Conservation (phyloP, 495 filamentous ascomycete genomes). For the Penicillium pulvis region DNA sequence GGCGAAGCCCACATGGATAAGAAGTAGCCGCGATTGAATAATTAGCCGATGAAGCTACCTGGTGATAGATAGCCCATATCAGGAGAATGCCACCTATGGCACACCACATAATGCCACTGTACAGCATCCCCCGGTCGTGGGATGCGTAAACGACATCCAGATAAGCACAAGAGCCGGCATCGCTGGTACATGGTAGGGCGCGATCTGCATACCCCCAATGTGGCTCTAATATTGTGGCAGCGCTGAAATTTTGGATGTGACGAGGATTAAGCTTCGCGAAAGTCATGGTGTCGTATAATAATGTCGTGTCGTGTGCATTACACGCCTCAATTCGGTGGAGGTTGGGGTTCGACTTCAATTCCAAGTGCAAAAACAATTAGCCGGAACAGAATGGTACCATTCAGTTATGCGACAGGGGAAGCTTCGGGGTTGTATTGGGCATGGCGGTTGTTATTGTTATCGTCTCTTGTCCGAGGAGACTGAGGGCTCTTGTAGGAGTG, state of each 20-base stretch:
- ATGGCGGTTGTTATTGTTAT: neutral
- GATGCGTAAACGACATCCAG: conserved; percentile 61
- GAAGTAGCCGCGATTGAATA: neutral
- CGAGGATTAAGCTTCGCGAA: conserved; percentile 9
- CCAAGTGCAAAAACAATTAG: neutral
- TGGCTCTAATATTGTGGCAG: conserved; percentile 42
- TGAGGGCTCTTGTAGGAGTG: neutral
- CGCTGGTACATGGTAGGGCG: conserved; percentile 59
- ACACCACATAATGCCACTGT: conserved; percentile 63
- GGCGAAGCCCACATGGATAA: neutral
- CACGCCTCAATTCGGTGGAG: neutral
- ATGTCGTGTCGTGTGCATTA: neutral
- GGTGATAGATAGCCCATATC: conserved; percentile 35
- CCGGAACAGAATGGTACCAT: neutral
- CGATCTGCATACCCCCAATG: conserved; percentile 66
- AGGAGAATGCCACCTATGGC: conserved; percentile 54
- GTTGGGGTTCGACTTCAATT: neutral
- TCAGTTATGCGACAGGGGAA: neutral
- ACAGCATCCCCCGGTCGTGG: conserved; percentile 62
- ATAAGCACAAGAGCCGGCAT: conserved; percentile 63
- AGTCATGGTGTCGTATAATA: neutral
- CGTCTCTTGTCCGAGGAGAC: neutral
- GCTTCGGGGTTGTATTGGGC: neutral
- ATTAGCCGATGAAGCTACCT: neutral
- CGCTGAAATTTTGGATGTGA: conserved; percentile 43